These are phyloP conservation scores for Chrysoporthe deuterocubensis DNA, from an alignment of 2,329 filamentous ascomycete genomes.

Conservation along the genomic window DNA sequence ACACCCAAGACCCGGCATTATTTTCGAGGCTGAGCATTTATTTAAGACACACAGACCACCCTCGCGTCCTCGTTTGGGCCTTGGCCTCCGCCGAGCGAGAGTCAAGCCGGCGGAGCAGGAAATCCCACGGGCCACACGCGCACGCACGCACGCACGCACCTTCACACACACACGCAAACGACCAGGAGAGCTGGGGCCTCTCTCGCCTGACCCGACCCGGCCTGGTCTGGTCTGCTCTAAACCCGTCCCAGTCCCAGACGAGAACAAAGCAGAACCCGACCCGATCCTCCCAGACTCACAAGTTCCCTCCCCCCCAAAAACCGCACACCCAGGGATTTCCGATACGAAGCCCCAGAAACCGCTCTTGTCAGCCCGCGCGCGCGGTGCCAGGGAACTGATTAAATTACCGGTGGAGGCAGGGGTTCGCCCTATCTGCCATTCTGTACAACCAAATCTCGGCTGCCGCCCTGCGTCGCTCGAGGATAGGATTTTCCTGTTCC, in stretches of 20 bases:
- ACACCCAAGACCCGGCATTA: conserved; percentile 1
- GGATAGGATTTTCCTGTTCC: conserved; percentile 10
- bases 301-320: not conserved
- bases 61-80: not conserved
- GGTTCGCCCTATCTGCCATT: conserved; percentile 21
- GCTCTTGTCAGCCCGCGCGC: conserved; percentile 1
- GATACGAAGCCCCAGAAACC: conserved; percentile 13
- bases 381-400: conserved; percentile 13
- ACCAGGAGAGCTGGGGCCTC: conserved; percentile 1
- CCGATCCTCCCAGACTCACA: not conserved
- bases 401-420: conserved; percentile 27
- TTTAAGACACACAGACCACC: conserved; percentile 10
- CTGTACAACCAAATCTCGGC: conserved; percentile 30
- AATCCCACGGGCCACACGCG: not conserved
- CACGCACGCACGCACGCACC: no score
- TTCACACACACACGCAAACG: not conserved
- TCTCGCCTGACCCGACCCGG: not conserved
- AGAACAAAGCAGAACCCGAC: not conserved
- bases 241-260: not conserved
- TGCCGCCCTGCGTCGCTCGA: conserved; percentile 21
- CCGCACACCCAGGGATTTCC: conserved; percentile 2
- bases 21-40: not conserved
- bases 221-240: not conserved
- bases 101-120: conserved; percentile 1
- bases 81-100: not conserved